These are phyloP conservation scores for Myriosclerotinia curreyana DNA, from an alignment of 2,329 filamentous ascomycete species.

Conservation along the genomic window DNA sequence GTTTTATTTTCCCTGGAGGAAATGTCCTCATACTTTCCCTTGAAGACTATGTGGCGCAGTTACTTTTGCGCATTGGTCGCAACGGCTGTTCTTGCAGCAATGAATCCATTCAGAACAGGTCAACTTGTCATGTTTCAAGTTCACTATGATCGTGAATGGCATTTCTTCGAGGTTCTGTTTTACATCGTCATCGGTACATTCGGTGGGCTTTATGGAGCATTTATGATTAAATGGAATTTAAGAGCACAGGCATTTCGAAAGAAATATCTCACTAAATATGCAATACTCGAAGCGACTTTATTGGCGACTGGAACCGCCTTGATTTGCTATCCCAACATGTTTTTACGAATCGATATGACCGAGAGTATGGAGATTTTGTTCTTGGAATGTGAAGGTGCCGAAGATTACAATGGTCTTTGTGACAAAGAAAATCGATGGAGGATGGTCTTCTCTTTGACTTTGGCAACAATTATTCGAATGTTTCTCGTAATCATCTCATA, in stretches of 20 bases:
- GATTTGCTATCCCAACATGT: conserved; percentile 95
- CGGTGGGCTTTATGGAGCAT: conserved; percentile 89
- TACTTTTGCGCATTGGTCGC: conserved; percentile 97
- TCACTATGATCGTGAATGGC: conserved; percentile 91
- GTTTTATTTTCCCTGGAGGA: conserved; percentile 97
- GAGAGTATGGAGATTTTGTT: conserved; percentile 99
- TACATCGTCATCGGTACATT: conserved; percentile 90
- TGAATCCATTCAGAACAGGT: conserved; percentile 97
- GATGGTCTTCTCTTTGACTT: conserved; percentile 73
- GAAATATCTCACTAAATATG: conserved; percentile 80
- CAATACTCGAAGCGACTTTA: conserved; percentile 80
- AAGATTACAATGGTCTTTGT: conserved; percentile 88
- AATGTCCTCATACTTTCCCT: conserved; percentile 93
- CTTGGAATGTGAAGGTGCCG: conserved; percentile 82
- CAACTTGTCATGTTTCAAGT: conserved; percentile 99
- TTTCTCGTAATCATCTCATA: conserved; percentile 93
- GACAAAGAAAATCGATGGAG: conserved; percentile 70
- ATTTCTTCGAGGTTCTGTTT: conserved; percentile 94
- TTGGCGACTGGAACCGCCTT: conserved; percentile 81
- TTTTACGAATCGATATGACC: conserved; percentile 95
- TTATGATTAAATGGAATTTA: conserved; percentile 98
- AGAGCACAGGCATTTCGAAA: conserved; percentile 89
- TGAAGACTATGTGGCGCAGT: conserved; percentile 97
- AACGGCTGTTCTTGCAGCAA: conserved; percentile 84
- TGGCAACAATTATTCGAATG: conserved; percentile 77